Evolutionary conservation across 192 early-diverging fungal genomes (phyloP), one percentile per base, ranked within the genome.

Genomic region (Coemansia sp.): DNA sequence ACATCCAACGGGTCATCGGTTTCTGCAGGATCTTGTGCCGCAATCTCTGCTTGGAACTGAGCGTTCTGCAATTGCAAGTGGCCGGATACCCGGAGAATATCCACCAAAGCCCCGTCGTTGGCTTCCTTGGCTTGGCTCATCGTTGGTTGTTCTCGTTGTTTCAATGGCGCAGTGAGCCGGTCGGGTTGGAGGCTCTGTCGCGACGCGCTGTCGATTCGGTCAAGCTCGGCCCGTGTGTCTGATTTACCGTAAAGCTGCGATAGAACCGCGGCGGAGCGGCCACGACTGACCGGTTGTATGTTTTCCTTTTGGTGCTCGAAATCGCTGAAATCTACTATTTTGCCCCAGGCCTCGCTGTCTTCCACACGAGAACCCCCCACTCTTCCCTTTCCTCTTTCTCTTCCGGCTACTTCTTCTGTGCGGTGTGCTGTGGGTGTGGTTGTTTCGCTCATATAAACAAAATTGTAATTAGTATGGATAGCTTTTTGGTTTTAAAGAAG

Each of bases 231-330:
- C 0, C 29, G 41, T 2, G 50, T 56, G 54, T 53, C 58, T 23
- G 22, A 41, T 40, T 38, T 64, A 25, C 76, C 72, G 67, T 79
- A 83, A 25, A 84, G 49, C 4, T 64, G 62, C 0, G 81, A 64
- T 1, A 87, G 67, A 6, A 76, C 61, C 10, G 64, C 70, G n/a
- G 88, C 90, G 45, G 84, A 87, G 9, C 91, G 84, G 13, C 91
- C 91, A 25, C 87, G 70, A 5, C 75, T 71, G 9, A 86, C 62
- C 20, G 90, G 90, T 33, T 84, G 75, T 38, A 93, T 90, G 77
- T 93, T 93, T 73, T 93, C 91, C 66, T 91, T 91, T 54, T 93
- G 87, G 41, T 84, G 69, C 66, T 91, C 90, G 35, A 93, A 85
- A 10, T 75, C 70, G 7, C 75, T 55, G 59, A 82, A 82, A 23